A percentile compares a stretch with the other conserved stretches of the same genome.
Conservation (phyloP, 495 filamentous ascomycete genomes). For the Podospora conica region DNA sequence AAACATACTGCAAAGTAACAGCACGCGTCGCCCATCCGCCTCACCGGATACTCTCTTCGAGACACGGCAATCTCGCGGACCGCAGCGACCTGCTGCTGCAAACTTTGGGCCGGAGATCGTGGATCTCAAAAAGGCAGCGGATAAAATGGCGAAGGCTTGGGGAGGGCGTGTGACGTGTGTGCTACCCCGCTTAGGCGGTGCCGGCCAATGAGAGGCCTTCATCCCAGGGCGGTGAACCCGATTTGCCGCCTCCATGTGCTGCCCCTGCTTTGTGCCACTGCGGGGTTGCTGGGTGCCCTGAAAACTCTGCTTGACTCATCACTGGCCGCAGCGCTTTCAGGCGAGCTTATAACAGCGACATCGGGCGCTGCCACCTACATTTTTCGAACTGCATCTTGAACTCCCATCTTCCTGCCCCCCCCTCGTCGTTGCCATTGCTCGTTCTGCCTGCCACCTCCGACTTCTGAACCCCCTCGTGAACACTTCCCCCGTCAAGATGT, state of each 20-base stretch:
- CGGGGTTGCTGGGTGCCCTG: slow-evolving; percentile 23
- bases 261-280: slow-evolving; percentile 26
- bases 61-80: not conserved
- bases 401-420: not conserved
- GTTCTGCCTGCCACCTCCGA: not conserved
- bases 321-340: slow-evolving; percentile 13
- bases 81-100: not conserved
- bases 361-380: slow-evolving; percentile 20
- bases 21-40: not conserved
- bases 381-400: slow-evolving; percentile 12
- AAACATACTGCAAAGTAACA: no score
- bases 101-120: slow-evolving; percentile 1
- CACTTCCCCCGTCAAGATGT: slow-evolving; percentile 23
- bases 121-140: slow-evolving; percentile 2
- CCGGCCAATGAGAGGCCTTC: slow-evolving; percentile 18
- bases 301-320: slow-evolving; percentile 36
- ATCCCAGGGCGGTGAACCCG: slow-evolving; percentile 12
- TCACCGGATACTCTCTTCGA: not conserved
- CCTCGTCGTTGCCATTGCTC: not conserved
- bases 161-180: slow-evolving; percentile 9
- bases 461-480: not conserved
- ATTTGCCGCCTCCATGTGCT: not conserved
- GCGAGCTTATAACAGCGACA: slow-evolving; percentile 30
- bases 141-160: slow-evolving; percentile 1
- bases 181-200: not conserved